A percentile compares a stretch with the other conserved stretches of the same genome.
These are phyloP conservation scores for Tolypocladium amazonense DNA, from an alignment of 2,329 filamentous ascomycete species.

Conservation along the genomic window DNA sequence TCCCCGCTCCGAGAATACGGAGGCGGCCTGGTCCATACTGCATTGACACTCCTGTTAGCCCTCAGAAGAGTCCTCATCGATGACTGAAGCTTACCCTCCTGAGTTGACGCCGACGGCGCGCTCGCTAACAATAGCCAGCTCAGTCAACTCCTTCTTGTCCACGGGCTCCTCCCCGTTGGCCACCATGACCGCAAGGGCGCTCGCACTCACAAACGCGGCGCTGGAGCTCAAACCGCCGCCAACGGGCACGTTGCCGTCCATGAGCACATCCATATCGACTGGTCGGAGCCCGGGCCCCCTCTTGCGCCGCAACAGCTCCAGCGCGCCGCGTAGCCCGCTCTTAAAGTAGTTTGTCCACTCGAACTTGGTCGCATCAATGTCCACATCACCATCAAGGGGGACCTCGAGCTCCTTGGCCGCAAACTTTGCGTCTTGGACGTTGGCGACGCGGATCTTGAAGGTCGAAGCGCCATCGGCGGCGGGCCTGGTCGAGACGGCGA, in stretches of 20 bases:
- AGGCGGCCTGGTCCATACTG: conserved; percentile 95
- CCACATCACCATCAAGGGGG: conserved; percentile 48
- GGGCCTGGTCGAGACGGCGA: conserved; percentile 59
- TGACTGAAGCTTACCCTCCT: conserved; percentile 55
- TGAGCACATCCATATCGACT: conserved; percentile 70
- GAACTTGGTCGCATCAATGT: conserved; percentile 74
- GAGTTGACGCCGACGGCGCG: conserved; percentile 92
- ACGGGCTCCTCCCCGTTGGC: conserved; percentile 71
- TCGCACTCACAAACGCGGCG: conserved; percentile 86
- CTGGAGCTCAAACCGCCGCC: conserved; percentile 90
- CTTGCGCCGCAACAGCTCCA: conserved; percentile 65
- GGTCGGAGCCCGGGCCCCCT: conserved; percentile 51
- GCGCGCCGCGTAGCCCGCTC: conserved; percentile 72
- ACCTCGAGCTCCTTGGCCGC: conserved; percentile 65
- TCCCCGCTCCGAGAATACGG: conserved; percentile 80
- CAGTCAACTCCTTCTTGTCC: conserved; percentile 84
- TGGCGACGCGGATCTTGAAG: conserved; percentile 66
- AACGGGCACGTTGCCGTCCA: conserved; percentile 85
- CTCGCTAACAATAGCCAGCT: conserved; percentile 90
- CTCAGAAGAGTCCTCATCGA: background rate
- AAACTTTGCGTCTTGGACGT: conserved; percentile 68
- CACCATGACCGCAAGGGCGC: conserved; percentile 75
- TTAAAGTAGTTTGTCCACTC: conserved; percentile 99
- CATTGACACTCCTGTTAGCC: background rate
- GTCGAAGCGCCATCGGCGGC: conserved; percentile 37